These are phyloP conservation scores for Plasmodium vinckei DNA, from an alignment of 169 alveolate genomes.

Conservation along the genomic window DNA sequence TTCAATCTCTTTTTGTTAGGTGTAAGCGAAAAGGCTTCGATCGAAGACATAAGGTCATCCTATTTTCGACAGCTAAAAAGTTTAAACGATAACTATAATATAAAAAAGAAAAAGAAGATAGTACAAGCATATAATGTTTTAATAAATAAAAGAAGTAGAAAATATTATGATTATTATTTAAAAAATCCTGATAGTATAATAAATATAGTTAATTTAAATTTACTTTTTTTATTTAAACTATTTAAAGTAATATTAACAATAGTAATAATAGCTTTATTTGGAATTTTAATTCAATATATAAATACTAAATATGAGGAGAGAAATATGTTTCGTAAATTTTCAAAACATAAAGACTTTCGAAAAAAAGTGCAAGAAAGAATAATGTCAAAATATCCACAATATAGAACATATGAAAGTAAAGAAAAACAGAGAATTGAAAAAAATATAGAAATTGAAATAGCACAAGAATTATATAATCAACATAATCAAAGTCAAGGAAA, in stretches of 20 bases:
- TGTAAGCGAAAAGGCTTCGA: conserved; percentile 10
- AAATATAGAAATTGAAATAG: conserved; percentile 45
- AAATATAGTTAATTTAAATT: conserved; percentile 32
- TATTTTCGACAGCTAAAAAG: conserved; percentile 16
- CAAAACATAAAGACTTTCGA: conserved; percentile 46
- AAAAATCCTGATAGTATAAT: conserved; percentile 53
- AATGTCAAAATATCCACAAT: conserved; percentile 19
- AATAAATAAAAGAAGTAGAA: conserved; percentile 40
- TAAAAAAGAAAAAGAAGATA: conserved; percentile 36
- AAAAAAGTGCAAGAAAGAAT: conserved; percentile 45
- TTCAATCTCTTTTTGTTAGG: conserved; percentile 7
- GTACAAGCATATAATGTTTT: conserved; percentile 39
- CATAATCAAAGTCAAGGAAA: background rate
- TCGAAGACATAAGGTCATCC: conserved; percentile 15
- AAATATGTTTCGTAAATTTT: conserved; percentile 3
- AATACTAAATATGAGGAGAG: conserved; percentile 34
- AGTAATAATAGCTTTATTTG: conserved; percentile 7
- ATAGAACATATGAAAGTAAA: conserved; percentile 20
- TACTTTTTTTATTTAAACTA: conserved; percentile 25
- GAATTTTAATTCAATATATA: conserved; percentile 37
- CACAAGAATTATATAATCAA: conserved; percentile 15
- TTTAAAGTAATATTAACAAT: conserved; percentile 31
- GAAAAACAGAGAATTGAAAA: conserved; percentile 37
- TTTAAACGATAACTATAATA: conserved; percentile 3
- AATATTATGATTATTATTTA: conserved; percentile 61